Percentiles rank a stretch among this genome's conserved stretches.
Evolutionary conservation across 176 grass and related monocot species (phyloP).

Genomic region (maize (Zea mays)): Zm-B73-REFERENCE-NAM-5.0 NC_050104.1:158538501-158539000

Average conservation of each 20-base stretch:
- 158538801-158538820: constrained; percentile 87
- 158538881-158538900: constrained; percentile 40
- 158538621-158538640: too few species aligned
- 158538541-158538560: neutral
- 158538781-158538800: constrained; percentile 66
- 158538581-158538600: too few species aligned
- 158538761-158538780: constrained; percentile 63
- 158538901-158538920: constrained; percentile 22
- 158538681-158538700: neutral
- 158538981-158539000: neutral
- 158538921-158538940: constrained; percentile 40
- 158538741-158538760: neutral
- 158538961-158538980: neutral
- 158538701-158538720: neutral
- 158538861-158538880: constrained; percentile 59
- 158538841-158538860: constrained; percentile 72
- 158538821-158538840: constrained; percentile 80
- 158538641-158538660: too few species aligned
- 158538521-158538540: neutral
- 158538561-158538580: neutral
- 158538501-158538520: too few species aligned
- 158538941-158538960: neutral
- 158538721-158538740: neutral
- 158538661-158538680: neutral
- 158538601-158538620: too few species aligned